These are phyloP conservation scores for Haberlea rhodopensis DNA, from an alignment of 257 asterid genomes.

Conservation along the genomic window DNA sequence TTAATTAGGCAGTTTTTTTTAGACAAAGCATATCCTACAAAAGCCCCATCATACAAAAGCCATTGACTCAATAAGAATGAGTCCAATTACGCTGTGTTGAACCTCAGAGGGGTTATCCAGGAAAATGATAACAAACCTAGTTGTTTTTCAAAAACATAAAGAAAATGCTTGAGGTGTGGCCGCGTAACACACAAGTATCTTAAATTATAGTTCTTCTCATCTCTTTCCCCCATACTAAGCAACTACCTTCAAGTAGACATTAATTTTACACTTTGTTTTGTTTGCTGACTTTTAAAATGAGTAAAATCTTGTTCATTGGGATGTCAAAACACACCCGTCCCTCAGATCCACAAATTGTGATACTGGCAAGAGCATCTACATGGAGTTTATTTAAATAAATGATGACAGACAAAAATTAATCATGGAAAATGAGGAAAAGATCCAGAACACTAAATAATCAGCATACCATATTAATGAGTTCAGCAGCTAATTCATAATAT, in stretches of 20 bases:
- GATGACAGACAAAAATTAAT: constrained; percentile 19
- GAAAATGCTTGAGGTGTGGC: neutral
- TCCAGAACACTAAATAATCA: constrained; percentile 9
- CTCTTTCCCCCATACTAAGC: neutral
- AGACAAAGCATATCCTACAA: neutral
- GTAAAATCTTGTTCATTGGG: constrained; percentile 8
- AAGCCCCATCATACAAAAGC: neutral
- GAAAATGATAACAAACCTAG: neutral
- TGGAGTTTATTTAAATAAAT: constrained; percentile 1
- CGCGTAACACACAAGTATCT: neutral
- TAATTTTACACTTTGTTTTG: too few species aligned
- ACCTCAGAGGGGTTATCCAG: neutral
- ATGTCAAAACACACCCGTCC: constrained; percentile 9
- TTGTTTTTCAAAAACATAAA: too few species aligned
- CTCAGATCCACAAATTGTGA: constrained; percentile 10
- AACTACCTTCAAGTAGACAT: neutral
- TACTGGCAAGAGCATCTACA: constrained; percentile 14
- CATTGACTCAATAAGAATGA: neutral
- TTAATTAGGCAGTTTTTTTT: constrained; percentile 18
- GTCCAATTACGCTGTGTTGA: neutral
- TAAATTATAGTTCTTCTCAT: neutral
- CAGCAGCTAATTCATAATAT: constrained; percentile 76
- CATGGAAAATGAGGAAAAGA: neutral
- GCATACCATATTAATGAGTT: constrained; percentile 78
- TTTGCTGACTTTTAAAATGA: constrained; percentile 10